phyloP scores from a whole-genome alignment of 1,284 basidiomycete species.

The Cryptococcus hybrid region DNA sequence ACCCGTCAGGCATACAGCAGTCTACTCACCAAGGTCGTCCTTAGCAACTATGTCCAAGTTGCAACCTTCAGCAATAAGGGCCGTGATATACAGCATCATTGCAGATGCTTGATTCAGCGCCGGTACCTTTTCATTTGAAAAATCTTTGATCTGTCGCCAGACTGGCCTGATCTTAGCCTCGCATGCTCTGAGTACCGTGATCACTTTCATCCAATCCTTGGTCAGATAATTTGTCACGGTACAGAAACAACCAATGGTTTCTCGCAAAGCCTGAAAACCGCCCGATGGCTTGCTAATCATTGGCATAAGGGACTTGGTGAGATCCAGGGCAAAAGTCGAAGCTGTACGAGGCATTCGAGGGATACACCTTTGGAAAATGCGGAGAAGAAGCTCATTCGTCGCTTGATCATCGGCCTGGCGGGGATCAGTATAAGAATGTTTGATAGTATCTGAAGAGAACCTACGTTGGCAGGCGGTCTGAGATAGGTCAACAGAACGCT shows the following conservation, averaged over 20 bases:
- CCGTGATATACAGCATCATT: conserved; percentile 74
- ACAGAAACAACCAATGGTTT: conserved; percentile 88
- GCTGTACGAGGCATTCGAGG: conserved; percentile 85
- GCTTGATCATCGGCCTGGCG: conserved; percentile 73
- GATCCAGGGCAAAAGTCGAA: conserved; percentile 77
- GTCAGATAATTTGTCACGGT: conserved; percentile 79
- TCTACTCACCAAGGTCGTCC: conserved; percentile 54
- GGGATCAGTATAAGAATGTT: conserved; percentile 5
- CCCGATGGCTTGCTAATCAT: conserved; percentile 80
- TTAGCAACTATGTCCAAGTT: conserved; percentile 74
- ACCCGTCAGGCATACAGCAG: background rate
- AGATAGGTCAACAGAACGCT: conserved; percentile 30
- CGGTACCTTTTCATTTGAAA: background rate
- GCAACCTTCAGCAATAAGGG: conserved; percentile 82
- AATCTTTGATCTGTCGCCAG: conserved; percentile 11
- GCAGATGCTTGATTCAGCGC: conserved; percentile 20
- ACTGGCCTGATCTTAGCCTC: conserved; percentile 51
- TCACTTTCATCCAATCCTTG: conserved; percentile 72
- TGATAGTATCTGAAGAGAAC: background rate
- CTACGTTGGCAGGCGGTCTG: conserved; percentile 33
- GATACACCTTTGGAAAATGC: conserved; percentile 80
- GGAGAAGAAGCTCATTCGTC: conserved; percentile 77
- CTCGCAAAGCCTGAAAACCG: conserved; percentile 75
- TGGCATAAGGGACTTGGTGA: conserved; percentile 74
- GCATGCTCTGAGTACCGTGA: conserved; percentile 76